Evolutionary conservation across 495 filamentous ascomycete species (phyloP), one percentile per base, ranked within the genome.

Genomic region (Chaetomium fimeti): DNA sequence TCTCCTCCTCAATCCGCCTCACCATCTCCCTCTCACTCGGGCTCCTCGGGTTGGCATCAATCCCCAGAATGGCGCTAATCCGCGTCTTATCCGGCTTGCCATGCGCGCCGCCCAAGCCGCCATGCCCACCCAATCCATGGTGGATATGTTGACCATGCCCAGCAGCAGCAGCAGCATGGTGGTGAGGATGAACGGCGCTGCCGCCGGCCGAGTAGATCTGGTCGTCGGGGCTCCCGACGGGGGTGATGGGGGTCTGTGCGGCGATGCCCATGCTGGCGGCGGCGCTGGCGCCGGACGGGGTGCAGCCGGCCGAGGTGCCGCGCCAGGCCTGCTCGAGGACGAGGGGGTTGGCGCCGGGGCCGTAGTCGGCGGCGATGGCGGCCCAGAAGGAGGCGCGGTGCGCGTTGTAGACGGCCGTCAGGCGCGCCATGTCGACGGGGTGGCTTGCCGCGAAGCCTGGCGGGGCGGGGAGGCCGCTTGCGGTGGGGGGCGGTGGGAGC

Each of bases 331-430:
- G 83, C 72, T 91, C 89, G 18, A 92, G 79, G 18, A 85, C 78
- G 24, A 83, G 78, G 13, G 87, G 85, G 51, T 85, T 86, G 5
- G 87, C 80, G 47, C 84, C 83, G 5, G 75, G 68, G 56, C 89
- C 89, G 64, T 93, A 93, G 57, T 89, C 86, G 40, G 81, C 75
- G 24, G 90, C 89, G 42, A 93, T 83, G 47, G 81, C 81, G 52
- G 80, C 80, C 90, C 90, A 93, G 74, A 93, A 92, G 15, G 84
- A 83, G 40, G 82, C 77, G 38, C 88, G 84, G 68, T 90, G 88
- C 15, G 83, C 79, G 59, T 87, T 84, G 72, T 92, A 91, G 55
- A 91, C 82, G 49, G 83, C 80, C 42, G 82, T 83, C 13, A 93
- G 85, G 56, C 87, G 85, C 62, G 83, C 79, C 64, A 86, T 85